Evolutionary conservation across 768 basidiomycete genomes (phyloP), one percentile per base, ranked within the genome.

Genomic region (Leccinellum albellum): DNA sequence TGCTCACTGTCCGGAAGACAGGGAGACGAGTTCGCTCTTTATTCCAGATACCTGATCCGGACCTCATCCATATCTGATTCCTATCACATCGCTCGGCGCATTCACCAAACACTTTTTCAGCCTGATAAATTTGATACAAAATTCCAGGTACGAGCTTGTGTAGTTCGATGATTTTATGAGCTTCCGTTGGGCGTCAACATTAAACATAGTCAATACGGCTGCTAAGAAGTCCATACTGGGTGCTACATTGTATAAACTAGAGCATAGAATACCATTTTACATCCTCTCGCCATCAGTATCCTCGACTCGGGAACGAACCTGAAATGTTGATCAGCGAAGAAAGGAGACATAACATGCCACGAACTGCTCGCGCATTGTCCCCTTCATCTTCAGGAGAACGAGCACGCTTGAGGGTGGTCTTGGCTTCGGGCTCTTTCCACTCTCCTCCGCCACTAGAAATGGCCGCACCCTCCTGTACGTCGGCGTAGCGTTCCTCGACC

Each of bases 371-470:
- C 44, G 66, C 68, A 51, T 69, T 74, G 15, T 87, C 88, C 0
- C 76, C 87, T 47, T 91, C 89, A 48, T 91, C 89, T 4, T 89
- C 88, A 48, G 88, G 89, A 46, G 89, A 91, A 62, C 89, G 80
- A 31, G 73, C 87, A 51, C 89, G 81, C 66, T 92, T 92, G 63
- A 83, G 78, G 33, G 74, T 76, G 47, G 56, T 20, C n/a, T 35
- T 59, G 46, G 76, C 75, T 53, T 88, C 81, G 4, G 79, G 71
- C 57, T 88, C 86, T 70, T 88, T 91, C 89, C 91, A 94, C 60
- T 93, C 90, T 55, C 79, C 91, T 54, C 91, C 92, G 26, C 92
- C 93, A 53, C 86, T 79, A 46, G 91, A 91, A 57, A 91, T 87
- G 49, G 87, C 89, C 44, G 88, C 88, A 14, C 85, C 89, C 42